Evolutionary conservation across 495 filamentous ascomycete genomes (phyloP).

Genomic region (Trypethelium eluteriae): DNA sequence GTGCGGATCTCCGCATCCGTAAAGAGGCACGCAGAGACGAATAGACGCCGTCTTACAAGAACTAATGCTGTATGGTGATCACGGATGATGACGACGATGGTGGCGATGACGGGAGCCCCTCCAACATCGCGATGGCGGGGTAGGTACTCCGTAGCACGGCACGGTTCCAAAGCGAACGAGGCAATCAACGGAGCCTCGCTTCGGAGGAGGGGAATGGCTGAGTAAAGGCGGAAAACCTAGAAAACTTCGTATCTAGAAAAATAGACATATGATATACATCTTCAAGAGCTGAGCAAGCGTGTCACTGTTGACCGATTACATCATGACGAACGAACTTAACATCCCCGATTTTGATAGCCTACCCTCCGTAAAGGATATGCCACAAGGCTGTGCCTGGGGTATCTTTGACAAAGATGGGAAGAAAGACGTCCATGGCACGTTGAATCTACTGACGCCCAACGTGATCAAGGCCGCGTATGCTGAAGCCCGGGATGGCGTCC

Average conservation of each 20-base stretch:
- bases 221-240: too few relatives aligned
- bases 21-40: not conserved
- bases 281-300: too few relatives aligned
- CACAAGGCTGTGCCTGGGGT: constrained; percentile 59
- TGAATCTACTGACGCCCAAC: constrained; percentile 52
- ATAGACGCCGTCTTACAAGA: not conserved
- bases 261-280: too few relatives aligned
- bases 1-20: not conserved
- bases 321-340: constrained; percentile 13
- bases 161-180: too few relatives aligned
- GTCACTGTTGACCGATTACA: not conserved
- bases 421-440: constrained; percentile 51
- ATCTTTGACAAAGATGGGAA: constrained; percentile 55
- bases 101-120: too few relatives aligned
- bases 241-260: too few relatives aligned
- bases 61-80: not conserved
- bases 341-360: constrained; percentile 49
- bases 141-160: not conserved
- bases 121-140: not conserved
- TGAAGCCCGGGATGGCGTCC: constrained; percentile 48
- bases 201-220: too few relatives aligned
- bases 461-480: constrained; percentile 45
- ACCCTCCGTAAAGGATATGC: constrained; percentile 51
- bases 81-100: too few relatives aligned
- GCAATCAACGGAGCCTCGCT: too few relatives aligned